Percentiles rank a stretch among this genome's conserved stretches.
Evolutionary conservation across 495 filamentous ascomycete species (phyloP).

Genomic region (Aspergillus leporis): DNA sequence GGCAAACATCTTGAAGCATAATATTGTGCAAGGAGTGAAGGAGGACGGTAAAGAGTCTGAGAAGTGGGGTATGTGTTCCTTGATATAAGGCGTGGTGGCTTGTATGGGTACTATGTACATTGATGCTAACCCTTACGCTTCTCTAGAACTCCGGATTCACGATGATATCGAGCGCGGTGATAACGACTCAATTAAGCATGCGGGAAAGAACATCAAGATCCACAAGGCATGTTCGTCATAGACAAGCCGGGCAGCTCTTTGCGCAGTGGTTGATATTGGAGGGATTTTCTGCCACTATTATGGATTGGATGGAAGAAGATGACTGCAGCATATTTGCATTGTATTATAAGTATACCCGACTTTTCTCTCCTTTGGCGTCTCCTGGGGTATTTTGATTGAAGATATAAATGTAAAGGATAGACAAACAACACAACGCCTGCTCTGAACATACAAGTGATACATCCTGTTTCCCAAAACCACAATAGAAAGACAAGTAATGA

Average conservation of each 20-base stretch:
- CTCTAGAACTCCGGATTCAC: conserved; percentile 79
- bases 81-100: background rate
- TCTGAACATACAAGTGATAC: conserved; percentile 37
- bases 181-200: conserved; percentile 80
- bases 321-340: conserved; percentile 19
- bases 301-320: background rate
- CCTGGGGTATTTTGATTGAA: conserved; percentile 35
- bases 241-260: background rate
- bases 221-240: conserved; percentile 47
- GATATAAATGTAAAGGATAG: conserved; percentile 32
- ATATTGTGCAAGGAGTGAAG: conserved; percentile 81
- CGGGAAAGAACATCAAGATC: conserved; percentile 44
- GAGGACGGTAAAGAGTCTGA: conserved; percentile 50
- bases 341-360: conserved; percentile 52
- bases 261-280: conserved; percentile 5
- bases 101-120: background rate
- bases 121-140: conserved; percentile 5
- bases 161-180: conserved; percentile 87
- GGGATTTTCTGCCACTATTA: background rate
- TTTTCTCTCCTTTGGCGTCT: conserved; percentile 38
- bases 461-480: conserved; percentile 13
- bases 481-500: conserved; percentile 10
- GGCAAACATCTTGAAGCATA: conserved; percentile 74
- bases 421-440: conserved; percentile 43
- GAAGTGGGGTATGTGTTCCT: conserved; percentile 61